These are phyloP conservation scores for Xylaria intraflava DNA, from an alignment of 495 filamentous ascomycete species.

Conservation along the genomic window DNA sequence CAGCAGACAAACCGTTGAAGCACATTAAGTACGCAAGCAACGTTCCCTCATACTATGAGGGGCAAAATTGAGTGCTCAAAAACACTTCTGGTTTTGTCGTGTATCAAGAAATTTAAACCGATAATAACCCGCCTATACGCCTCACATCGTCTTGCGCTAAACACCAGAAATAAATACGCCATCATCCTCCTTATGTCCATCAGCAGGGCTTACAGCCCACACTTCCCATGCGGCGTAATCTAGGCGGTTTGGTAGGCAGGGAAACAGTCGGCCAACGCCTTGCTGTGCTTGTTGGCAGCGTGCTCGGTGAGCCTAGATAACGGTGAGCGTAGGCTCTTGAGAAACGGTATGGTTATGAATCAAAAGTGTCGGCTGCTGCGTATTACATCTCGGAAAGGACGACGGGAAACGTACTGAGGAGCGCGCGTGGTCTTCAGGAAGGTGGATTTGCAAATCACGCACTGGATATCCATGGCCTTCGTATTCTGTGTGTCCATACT, in stretches of 20 bases:
- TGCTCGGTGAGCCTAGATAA: slow-evolving; percentile 41
- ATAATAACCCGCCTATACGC: slow-evolving; percentile 3
- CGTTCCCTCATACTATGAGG: not conserved
- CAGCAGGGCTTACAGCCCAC: not conserved
- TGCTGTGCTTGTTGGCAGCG: slow-evolving; percentile 50
- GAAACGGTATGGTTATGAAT: not conserved
- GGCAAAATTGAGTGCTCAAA: not conserved
- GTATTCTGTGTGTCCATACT: slow-evolving; percentile 32
- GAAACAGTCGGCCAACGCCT: slow-evolving; percentile 48
- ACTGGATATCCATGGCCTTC: slow-evolving; percentile 51
- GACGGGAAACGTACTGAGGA: slow-evolving; percentile 36
- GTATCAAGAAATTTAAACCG: slow-evolving; percentile 5
- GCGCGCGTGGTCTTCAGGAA: slow-evolving; percentile 52
- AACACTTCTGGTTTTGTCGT: not conserved
- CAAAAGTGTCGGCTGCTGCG: not conserved
- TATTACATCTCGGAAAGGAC: not conserved
- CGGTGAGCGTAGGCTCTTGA: not conserved
- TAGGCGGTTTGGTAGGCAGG: slow-evolving; percentile 31
- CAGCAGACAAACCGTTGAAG: slow-evolving; percentile 28
- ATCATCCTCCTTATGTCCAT: not conserved
- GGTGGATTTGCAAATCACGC: slow-evolving; percentile 49
- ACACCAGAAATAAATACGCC: slow-evolving; percentile 13
- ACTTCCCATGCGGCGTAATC: not conserved
- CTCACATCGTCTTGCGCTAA: slow-evolving; percentile 7
- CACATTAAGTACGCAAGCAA: slow-evolving; percentile 25